phyloP scores from a whole-genome alignment of 73 alveolate species.

The Effrenium voratum region DNA sequence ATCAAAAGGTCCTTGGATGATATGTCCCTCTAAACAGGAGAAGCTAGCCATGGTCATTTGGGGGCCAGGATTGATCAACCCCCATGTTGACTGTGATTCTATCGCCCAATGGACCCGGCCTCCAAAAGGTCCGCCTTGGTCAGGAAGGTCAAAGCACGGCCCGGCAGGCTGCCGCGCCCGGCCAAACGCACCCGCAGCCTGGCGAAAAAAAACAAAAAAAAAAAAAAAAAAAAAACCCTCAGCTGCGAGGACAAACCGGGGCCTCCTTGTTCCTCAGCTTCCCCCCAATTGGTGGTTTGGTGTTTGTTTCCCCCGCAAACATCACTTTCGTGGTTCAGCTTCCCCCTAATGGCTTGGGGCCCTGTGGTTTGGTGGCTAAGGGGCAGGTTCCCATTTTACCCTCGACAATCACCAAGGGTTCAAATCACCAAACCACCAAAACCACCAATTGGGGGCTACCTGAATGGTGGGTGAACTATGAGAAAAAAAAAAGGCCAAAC shows the following conservation, averaged over 20 bases:
- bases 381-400: background rate
- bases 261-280: background rate
- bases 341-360: background rate
- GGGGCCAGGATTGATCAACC: no score
- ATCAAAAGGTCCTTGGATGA: no score
- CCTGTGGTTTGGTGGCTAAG: background rate
- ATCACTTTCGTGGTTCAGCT: background rate
- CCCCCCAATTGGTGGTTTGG: background rate
- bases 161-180: conserved; percentile 30
- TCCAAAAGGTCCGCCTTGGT: background rate
- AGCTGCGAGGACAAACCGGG: no score
- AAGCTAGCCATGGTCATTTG: no score
- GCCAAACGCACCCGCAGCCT: conserved; percentile 40
- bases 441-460: background rate
- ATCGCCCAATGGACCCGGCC: no score
- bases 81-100: no score
- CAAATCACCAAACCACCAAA: background rate
- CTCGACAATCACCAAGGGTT: background rate
- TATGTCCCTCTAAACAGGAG: no score
- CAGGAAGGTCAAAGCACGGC: conserved; percentile 27
- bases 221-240: no score
- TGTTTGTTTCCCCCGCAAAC: background rate
- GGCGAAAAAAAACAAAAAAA: background rate
- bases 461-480: background rate
- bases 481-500: no score